Conservation (phyloP, 2,329 filamentous ascomycete species). For the Aspergillus pseudoglaucus region DNA sequence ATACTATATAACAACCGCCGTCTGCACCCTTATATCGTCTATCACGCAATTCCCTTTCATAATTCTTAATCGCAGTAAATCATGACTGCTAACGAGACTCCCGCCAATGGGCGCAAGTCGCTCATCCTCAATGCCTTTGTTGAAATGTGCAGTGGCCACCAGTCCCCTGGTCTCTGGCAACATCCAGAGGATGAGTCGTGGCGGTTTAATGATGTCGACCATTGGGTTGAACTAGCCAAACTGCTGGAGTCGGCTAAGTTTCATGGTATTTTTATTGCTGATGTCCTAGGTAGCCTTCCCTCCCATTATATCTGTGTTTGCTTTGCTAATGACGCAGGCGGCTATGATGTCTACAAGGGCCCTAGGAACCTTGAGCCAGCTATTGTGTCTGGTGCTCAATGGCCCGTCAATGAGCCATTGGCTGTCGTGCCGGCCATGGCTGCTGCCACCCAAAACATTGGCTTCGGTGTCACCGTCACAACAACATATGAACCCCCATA, state of each 20-base stretch:
- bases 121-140: conserved; percentile 48
- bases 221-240: conserved; percentile 57
- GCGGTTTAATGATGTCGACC: conserved; percentile 54
- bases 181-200: conserved; percentile 60
- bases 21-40: neutral
- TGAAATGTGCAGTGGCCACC: conserved; percentile 47
- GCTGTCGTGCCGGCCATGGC: conserved; percentile 61
- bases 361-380: conserved; percentile 55
- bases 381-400: conserved; percentile 58
- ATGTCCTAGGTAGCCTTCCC: conserved; percentile 48
- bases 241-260: conserved; percentile 57
- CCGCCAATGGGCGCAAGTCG: conserved; percentile 36
- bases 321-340: conserved; percentile 36
- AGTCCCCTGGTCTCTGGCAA: conserved; percentile 55
- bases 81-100: conserved; percentile 8
- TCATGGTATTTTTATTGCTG: conserved; percentile 61
- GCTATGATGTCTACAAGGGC: conserved; percentile 64
- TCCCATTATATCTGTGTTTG: conserved; percentile 8
- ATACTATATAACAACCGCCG: conserved; percentile 2
- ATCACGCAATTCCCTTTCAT: neutral
- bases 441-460: conserved; percentile 59
- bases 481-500: conserved; percentile 67
- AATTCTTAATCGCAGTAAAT: neutral
- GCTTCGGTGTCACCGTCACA: conserved; percentile 61
- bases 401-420: conserved; percentile 65